These are phyloP conservation scores for Bocquillonia castaneifolia DNA, from an alignment of 441 rosid species.

Conservation along the genomic window DNA sequence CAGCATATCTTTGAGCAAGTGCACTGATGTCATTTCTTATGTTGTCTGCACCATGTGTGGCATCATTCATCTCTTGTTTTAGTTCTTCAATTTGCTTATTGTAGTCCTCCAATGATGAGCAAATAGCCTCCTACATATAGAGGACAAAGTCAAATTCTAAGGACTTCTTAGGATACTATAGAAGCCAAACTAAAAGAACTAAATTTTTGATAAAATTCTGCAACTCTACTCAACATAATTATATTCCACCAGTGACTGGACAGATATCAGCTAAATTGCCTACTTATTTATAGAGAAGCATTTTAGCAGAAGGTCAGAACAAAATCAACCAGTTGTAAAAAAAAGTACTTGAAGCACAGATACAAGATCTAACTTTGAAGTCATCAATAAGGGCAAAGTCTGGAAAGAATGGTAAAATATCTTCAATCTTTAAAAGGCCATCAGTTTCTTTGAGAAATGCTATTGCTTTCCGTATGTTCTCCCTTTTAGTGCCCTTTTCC, in stretches of 20 bases:
- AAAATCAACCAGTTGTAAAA: neutral
- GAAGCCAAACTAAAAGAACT: neutral
- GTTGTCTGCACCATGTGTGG: conserved; percentile 99
- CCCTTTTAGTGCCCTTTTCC: conserved; percentile 96
- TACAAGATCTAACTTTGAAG: conserved; percentile 65
- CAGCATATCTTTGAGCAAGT: conserved; percentile 95
- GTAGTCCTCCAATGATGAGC: conserved; percentile 96
- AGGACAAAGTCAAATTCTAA: conserved; percentile 12
- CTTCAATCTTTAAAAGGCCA: conserved; percentile 96
- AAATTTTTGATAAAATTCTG: neutral
- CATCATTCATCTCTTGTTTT: conserved; percentile 98
- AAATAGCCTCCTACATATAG: conserved; percentile 81
- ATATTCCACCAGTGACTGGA: neutral
- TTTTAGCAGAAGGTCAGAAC: neutral
- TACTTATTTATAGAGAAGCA: too few relatives aligned
- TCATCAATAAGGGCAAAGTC: conserved; percentile 99
- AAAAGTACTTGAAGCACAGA: neutral
- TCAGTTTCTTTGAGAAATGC: conserved; percentile 99
- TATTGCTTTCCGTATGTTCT: conserved; percentile 95
- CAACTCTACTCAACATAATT: neutral
- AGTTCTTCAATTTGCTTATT: conserved; percentile 89
- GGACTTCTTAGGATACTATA: neutral
- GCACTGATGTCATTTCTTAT: conserved; percentile 96
- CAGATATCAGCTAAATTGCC: neutral
- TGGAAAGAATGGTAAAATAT: conserved; percentile 96